A percentile compares a stretch with the other conserved stretches of the same genome.
Conservation (phyloP, 2,329 filamentous ascomycete species). For the Paecilomyces niveus region DNA sequence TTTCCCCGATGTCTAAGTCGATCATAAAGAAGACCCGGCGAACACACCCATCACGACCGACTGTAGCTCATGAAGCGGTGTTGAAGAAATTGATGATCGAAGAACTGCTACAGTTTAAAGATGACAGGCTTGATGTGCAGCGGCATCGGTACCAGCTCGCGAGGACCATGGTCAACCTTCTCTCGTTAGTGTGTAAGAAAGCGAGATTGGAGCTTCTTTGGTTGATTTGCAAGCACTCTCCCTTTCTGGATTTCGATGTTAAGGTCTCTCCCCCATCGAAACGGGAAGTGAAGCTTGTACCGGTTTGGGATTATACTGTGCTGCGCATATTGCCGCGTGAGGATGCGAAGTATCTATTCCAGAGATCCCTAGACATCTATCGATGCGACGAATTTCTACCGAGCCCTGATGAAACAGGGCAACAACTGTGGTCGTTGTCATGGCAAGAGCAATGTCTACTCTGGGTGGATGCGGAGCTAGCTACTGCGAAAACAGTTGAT, state of each 20-base stretch:
- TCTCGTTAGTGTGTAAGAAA: background rate
- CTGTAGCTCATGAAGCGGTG: background rate
- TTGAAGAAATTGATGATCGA: background rate
- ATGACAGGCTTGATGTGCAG: background rate
- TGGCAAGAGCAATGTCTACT: slow-evolving; percentile 1
- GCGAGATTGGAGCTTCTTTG: background rate
- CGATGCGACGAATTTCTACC: slow-evolving; percentile 1
- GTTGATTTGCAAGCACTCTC: background rate
- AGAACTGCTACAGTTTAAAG: background rate
- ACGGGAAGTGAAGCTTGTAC: background rate
- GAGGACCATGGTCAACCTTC: background rate
- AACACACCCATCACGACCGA: background rate
- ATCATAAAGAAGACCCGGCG: background rate
- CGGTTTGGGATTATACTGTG: background rate
- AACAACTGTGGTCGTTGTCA: background rate
- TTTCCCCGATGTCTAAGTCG: background rate
- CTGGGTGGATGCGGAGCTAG: slow-evolving; percentile 34
- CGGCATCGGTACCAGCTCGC: background rate
- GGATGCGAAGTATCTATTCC: background rate
- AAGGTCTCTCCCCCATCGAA: background rate
- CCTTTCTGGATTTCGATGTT: background rate
- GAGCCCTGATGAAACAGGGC: background rate
- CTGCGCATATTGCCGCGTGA: background rate
- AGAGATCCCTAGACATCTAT: background rate
- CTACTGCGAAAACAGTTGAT: slow-evolving; percentile 62